Percentiles rank a stretch among this genome's conserved stretches.
Evolutionary conservation across 768 basidiomycete genomes (phyloP).

Genomic region (Xerocomellus dryophilus): DNA sequence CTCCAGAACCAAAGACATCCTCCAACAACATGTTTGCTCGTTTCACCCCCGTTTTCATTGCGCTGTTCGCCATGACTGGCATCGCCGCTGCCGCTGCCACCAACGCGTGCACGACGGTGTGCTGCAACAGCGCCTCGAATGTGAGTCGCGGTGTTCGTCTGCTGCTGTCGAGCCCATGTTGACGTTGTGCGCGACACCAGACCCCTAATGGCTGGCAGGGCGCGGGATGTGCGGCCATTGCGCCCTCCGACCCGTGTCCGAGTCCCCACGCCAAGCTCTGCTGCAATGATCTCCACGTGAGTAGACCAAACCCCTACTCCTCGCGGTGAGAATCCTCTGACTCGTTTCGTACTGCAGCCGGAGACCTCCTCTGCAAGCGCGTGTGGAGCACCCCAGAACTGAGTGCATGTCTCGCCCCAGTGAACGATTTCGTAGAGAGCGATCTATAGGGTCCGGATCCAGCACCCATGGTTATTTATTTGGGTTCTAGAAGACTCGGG

Average conservation of each 20-base stretch:
- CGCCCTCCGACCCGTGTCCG: background rate
- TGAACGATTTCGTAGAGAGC: too few relatives aligned
- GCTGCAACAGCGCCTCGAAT: background rate
- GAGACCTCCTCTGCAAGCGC: too few relatives aligned
- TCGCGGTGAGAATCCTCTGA: too few relatives aligned
- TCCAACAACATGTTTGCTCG: constrained; percentile 1
- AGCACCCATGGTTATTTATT: too few relatives aligned
- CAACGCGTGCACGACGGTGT: background rate
- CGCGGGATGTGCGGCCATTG: background rate
- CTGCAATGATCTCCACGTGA: background rate
- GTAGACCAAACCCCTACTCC: too few relatives aligned
- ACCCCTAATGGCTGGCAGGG: background rate
- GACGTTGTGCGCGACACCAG: background rate
- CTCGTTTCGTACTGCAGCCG: too few relatives aligned
- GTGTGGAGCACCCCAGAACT: too few relatives aligned
- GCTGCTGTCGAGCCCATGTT: background rate
- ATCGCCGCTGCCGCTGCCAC: background rate
- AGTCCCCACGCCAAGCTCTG: background rate
- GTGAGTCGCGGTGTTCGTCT: background rate
- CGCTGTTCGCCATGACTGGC: background rate
- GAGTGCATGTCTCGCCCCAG: too few relatives aligned
- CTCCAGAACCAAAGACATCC: too few relatives aligned
- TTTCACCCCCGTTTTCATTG: background rate
- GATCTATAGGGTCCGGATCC: too few relatives aligned
- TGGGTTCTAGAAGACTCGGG: too few relatives aligned